Evolutionary conservation across 371 early-diverging fungal species (phyloP).

Genomic region (Thermomucor indicae-seudaticae): DNA sequence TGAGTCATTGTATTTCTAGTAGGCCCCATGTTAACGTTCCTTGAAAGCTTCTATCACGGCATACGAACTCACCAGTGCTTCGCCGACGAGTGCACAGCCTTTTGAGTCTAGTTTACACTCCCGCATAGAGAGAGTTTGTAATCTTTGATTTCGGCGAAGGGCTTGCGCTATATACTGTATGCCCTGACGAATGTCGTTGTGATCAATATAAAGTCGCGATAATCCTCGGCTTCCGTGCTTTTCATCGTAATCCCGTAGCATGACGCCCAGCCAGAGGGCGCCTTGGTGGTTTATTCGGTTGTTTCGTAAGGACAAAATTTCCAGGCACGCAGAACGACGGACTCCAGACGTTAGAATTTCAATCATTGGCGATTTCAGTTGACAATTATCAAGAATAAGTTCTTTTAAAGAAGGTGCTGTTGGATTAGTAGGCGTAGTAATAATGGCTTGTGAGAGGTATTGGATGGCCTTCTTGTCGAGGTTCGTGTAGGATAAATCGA

Average conservation of each 20-base stretch:
- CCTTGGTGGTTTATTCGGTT: slow-evolving; percentile 50
- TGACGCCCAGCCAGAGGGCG: slow-evolving; percentile 59
- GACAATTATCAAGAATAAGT: slow-evolving; percentile 57
- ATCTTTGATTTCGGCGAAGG: slow-evolving; percentile 51
- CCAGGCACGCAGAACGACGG: slow-evolving; percentile 42
- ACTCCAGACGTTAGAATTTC: slow-evolving; percentile 53
- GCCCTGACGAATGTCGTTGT: slow-evolving; percentile 56
- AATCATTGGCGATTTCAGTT: slow-evolving; percentile 42
- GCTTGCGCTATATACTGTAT: slow-evolving; percentile 63
- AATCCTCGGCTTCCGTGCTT: slow-evolving; percentile 29
- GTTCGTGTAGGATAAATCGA: slow-evolving; percentile 29
- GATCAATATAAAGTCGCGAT: slow-evolving; percentile 39
- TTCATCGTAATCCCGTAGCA: slow-evolving; percentile 61
- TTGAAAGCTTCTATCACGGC: neutral
- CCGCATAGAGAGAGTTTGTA: slow-evolving; percentile 41
- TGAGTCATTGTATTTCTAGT: slow-evolving; percentile 46
- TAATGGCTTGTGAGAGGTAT: slow-evolving; percentile 52
- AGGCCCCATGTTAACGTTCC: neutral
- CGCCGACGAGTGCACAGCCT: slow-evolving; percentile 50
- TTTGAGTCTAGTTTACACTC: slow-evolving; percentile 58
- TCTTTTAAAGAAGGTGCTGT: slow-evolving; percentile 38
- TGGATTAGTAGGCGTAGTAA: neutral
- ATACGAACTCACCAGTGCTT: slow-evolving; percentile 48
- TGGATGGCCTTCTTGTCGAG: slow-evolving; percentile 54
- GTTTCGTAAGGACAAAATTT: slow-evolving; percentile 40